Conservation (phyloP, 345 rosid species). For the Linum trigynum region DNA sequence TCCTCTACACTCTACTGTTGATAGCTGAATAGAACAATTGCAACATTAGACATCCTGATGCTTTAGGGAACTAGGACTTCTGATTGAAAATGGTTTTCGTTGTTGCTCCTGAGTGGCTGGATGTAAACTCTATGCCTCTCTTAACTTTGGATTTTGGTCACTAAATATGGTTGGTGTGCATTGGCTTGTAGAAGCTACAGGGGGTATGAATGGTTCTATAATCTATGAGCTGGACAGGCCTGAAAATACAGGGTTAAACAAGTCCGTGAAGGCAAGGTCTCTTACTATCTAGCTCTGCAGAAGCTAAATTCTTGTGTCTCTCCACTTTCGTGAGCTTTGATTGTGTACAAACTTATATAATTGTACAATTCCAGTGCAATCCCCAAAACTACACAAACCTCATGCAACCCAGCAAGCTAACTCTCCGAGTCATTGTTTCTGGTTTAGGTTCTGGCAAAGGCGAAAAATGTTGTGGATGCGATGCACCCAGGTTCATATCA, state of each 20-base stretch:
- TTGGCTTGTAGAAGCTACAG: slow-evolving; percentile 27
- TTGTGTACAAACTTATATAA: too few species aligned
- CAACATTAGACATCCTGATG: too few species aligned
- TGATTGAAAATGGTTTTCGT: too few species aligned
- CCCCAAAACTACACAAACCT: too few species aligned
- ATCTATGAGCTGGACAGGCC: slow-evolving; percentile 81
- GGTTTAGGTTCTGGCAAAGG: slow-evolving; percentile 67
- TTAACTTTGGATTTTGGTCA: too few species aligned
- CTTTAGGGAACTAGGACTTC: too few species aligned
- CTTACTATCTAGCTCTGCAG: slow-evolving; percentile 25
- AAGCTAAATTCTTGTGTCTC: slow-evolving; percentile 22
- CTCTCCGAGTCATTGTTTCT: not conserved
- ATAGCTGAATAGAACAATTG: too few species aligned
- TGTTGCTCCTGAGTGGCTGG: too few species aligned
- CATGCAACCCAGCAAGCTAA: not conserved
- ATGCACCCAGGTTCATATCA: slow-evolving; percentile 46
- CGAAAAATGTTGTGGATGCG: slow-evolving; percentile 60
- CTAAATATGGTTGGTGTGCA: not conserved
- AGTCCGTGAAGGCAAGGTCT: slow-evolving; percentile 53
- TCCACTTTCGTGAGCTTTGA: too few species aligned
- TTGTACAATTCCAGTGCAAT: too few species aligned
- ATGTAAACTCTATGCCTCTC: too few species aligned
- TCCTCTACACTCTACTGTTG: too few species aligned
- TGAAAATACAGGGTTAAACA: slow-evolving; percentile 80
- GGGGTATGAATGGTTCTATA: slow-evolving; percentile 92